Evolutionary conservation across 2,329 filamentous ascomycete genomes (phyloP).

Genomic region (Aspergillus tanneri): DNA sequence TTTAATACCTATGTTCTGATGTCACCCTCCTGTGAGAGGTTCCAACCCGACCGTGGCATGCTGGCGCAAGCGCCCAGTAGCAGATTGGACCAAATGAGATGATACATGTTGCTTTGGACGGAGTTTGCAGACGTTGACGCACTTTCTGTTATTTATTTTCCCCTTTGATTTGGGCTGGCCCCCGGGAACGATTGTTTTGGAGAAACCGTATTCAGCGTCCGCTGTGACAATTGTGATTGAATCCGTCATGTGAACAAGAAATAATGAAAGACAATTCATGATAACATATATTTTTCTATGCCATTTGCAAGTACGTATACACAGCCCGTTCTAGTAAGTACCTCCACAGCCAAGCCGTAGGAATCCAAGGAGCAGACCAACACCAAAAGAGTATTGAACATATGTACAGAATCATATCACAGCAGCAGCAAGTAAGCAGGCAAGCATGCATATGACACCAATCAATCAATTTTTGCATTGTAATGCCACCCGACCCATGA

Average conservation of each 20-base stretch:
- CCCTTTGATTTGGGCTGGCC: not conserved
- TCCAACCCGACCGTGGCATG: not conserved
- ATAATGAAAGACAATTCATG: not conserved
- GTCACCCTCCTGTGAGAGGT: too few relatives aligned
- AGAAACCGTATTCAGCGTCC: too few relatives aligned
- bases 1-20: not conserved
- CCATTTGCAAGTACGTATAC: not conserved
- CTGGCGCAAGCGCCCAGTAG: too few relatives aligned
- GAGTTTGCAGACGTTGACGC: not conserved
- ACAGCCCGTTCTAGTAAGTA: not conserved
- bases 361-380: not conserved
- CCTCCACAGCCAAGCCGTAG: not conserved
- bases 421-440: not conserved
- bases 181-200: not conserved
- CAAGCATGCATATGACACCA: not conserved
- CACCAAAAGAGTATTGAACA: not conserved
- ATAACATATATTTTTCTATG: not conserved
- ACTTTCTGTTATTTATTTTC: not conserved
- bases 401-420: slow-evolving; percentile 7
- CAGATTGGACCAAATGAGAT: not conserved
- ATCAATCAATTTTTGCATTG: not conserved
- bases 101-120: not conserved
- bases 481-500: not conserved
- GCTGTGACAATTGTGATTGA: too few relatives aligned
- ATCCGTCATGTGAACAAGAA: not conserved